phyloP scores from a whole-genome alignment of 371 early-diverging fungal species.

The Mucor piriformis region DNA sequence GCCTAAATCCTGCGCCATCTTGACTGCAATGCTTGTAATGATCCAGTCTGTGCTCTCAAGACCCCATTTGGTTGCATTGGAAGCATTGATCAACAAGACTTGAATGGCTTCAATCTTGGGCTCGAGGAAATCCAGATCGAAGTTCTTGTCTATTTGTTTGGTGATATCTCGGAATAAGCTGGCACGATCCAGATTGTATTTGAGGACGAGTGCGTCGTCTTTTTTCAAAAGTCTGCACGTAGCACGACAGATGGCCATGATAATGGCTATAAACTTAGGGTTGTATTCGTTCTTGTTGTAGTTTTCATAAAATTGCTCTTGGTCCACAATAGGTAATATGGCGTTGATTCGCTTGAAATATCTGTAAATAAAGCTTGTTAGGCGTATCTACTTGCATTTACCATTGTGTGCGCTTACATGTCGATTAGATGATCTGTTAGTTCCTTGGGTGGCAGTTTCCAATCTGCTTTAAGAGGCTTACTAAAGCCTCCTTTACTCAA shows the following conservation, averaged over 20 bases:
- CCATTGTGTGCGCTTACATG: constrained; percentile 6
- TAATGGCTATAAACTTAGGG: constrained; percentile 11
- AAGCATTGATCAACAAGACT: constrained; percentile 26
- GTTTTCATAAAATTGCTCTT: constrained; percentile 33
- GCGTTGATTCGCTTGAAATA: constrained; percentile 34
- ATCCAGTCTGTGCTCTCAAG: constrained; percentile 41
- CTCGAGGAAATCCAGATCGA: constrained; percentile 31
- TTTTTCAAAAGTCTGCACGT: constrained; percentile 27
- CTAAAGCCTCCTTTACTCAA: constrained; percentile 10
- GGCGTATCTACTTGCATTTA: too few species aligned
- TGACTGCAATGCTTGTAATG: constrained; percentile 41
- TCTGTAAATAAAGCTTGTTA: background rate
- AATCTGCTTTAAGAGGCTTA: constrained; percentile 18
- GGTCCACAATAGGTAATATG: constrained; percentile 41
- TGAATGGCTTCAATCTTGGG: constrained; percentile 40
- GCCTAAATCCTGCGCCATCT: constrained; percentile 53
- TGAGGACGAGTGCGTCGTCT: constrained; percentile 24
- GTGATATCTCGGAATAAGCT: constrained; percentile 16
- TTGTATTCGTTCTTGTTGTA: constrained; percentile 19
- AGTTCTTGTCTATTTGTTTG: constrained; percentile 13
- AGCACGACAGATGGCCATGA: constrained; percentile 28
- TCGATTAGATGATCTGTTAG: constrained; percentile 30
- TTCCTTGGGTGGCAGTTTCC: constrained; percentile 39
- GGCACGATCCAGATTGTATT: constrained; percentile 23
- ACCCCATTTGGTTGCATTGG: constrained; percentile 33